A percentile compares a stretch with the other conserved stretches of the same genome.
These are phyloP conservation scores for Rhizopogon sp. DNA, from an alignment of 768 basidiomycete genomes.

Conservation along the genomic window DNA sequence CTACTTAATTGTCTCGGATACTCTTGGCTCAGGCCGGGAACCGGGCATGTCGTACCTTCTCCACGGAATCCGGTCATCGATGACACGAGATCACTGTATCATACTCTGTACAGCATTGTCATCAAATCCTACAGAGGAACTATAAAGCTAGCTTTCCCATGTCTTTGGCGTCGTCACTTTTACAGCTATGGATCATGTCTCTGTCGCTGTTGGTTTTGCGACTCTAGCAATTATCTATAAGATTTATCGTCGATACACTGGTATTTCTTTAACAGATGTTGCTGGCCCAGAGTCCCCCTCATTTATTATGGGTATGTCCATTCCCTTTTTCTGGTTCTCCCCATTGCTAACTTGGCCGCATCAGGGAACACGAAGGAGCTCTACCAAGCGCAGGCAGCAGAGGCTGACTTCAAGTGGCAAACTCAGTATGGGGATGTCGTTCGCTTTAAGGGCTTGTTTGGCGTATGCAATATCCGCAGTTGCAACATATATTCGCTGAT, in stretches of 20 bases:
- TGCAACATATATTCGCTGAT: conserved; percentile 3
- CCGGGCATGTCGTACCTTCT: no score
- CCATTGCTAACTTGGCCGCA: conserved; percentile 18
- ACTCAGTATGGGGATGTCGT: conserved; percentile 23
- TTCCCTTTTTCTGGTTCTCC: neutral
- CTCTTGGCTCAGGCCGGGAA: no score
- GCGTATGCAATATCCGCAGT: conserved; percentile 10
- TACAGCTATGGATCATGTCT: conserved; percentile 8
- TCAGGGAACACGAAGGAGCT: conserved; percentile 26
- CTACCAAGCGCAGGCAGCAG: conserved; percentile 20
- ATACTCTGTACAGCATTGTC: no score
- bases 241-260: conserved; percentile 1
- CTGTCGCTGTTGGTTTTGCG: neutral
- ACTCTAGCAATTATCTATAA: conserved; percentile 5
- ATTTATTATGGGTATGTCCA: conserved; percentile 12
- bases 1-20: no score
- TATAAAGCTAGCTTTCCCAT: neutral
- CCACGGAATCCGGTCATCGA: no score
- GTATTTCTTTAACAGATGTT: conserved; percentile 10
- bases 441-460: conserved; percentile 22
- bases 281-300: conserved; percentile 18
- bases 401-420: conserved; percentile 26
- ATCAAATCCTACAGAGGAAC: no score
- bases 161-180: neutral
- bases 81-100: no score